Base-by-base conservation (phyloP, 257 asterid genomes). In the Plantago major region DNA sequence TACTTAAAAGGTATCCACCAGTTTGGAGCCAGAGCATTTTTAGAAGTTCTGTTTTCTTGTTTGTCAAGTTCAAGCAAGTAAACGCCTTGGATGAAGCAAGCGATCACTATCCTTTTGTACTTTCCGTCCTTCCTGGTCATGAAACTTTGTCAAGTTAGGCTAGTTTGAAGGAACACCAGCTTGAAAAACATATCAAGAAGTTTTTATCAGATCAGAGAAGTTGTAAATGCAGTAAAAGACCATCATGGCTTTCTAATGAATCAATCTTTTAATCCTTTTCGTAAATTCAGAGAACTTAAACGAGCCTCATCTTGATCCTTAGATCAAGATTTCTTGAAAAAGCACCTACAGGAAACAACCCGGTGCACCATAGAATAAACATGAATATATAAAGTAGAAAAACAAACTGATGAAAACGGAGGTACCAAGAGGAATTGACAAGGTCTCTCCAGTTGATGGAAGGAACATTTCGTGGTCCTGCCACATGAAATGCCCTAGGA, bases 1-100 rank as follows among this genome's bases (percentile, higher is more conserved):
- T 87, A 93, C 82, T 87, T 93, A 73, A 89, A 93, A 0, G 99
- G 97, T 22, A 61, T 83, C 97, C 96, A 89, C 99, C 99, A 93
- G 65, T 93, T 87, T 3, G 99, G 97, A 46, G 99, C 99, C n/a
- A 93, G 97, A 50, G 90, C 95, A 18, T 71, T 78, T 44, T 79
- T 85, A 6, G 64, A 44, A 42, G 74, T 76, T 77, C 97, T 51
- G 64, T 77, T 83, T 70, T 93, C 99, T 69, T 93, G 99, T 53
- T 95, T 74, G 77, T 93, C 99, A 11, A 93, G 88, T 68, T 93
- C 99, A 3, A 93, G 94, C 74, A 93, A 75, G 86, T 93, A 93
- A 5, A 89, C 95, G 0, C 96, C 94, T 76, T 93, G 99, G 65
- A 93, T 90, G 42, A 93, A 93, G 79, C 99, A 93, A 42, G 99